phyloP scores from a whole-genome alignment of 441 rosid species.

The Arabidopsis hybrid region DNA sequence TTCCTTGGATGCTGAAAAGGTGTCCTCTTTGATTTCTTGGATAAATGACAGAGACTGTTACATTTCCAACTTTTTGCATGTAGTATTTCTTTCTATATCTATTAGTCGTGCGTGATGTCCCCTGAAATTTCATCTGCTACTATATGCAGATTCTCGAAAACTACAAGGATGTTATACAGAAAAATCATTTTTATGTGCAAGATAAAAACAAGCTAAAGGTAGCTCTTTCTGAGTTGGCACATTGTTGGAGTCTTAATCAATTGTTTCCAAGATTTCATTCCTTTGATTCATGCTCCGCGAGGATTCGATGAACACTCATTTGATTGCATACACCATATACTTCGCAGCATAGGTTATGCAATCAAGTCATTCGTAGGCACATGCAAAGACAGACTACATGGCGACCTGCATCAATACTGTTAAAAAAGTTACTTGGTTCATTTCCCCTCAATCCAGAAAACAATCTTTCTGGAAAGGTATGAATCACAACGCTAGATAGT shows the following conservation, averaged over 20 bases:
- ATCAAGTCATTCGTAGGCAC: slow-evolving; percentile 52
- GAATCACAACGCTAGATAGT: slow-evolving; percentile 17
- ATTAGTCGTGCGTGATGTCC: neutral
- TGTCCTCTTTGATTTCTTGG: slow-evolving; percentile 39
- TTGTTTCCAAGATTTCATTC: slow-evolving; percentile 79
- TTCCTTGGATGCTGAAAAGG: slow-evolving; percentile 80
- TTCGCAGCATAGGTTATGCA: slow-evolving; percentile 69
- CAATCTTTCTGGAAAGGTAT: slow-evolving; percentile 70
- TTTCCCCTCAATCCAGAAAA: slow-evolving; percentile 70
- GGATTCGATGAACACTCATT: slow-evolving; percentile 63
- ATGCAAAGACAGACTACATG: slow-evolving; percentile 39
- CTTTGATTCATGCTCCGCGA: slow-evolving; percentile 55
- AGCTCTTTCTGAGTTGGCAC: slow-evolving; percentile 73
- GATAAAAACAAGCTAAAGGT: slow-evolving; percentile 78
- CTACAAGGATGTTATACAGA: slow-evolving; percentile 73
- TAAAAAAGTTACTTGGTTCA: slow-evolving; percentile 45
- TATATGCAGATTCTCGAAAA: slow-evolving; percentile 75
- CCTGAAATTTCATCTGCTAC: slow-evolving; percentile 7
- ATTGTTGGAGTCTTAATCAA: slow-evolving; percentile 68
- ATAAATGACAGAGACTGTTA: neutral
- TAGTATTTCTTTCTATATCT: neutral
- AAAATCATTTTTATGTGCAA: slow-evolving; percentile 70
- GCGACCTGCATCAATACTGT: slow-evolving; percentile 45
- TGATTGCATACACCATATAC: slow-evolving; percentile 65
- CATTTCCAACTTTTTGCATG: neutral